Evolutionary conservation across 2,329 filamentous ascomycete genomes (phyloP), one percentile per base, ranked within the genome.

Genomic region (Moelleriella libera): DNA sequence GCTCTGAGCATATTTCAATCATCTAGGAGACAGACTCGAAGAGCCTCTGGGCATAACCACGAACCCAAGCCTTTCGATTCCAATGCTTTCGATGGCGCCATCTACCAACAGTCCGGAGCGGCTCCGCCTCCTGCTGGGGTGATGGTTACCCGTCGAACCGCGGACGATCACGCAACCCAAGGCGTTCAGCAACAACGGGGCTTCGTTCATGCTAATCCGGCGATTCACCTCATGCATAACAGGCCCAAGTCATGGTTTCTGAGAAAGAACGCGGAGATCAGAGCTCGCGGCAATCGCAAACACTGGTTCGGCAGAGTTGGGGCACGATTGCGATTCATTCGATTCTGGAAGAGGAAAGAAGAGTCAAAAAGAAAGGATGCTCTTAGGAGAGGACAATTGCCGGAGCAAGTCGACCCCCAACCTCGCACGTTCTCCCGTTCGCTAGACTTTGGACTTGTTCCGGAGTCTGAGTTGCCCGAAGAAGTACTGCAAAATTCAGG

Each of bases 191-290:
- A 62, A 30, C 57, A 61, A 30, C 63, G 63, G 29, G 51, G 65
- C 5, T 78, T 68, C 52, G 60, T 66, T 1, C 61, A 68, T 44
- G 63, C 76, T 3, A 71, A 81, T 55, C 76, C 75, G 0, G 67
- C 68, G 1, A 64, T 71, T 2, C 70, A 75, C 46, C 71, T 67
- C 60, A 65, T 64, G 1, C 65, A 69, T 43, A 60, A 60, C 2
- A 65, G 65, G 43, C 65, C 70, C 0, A 54, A 66, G 4, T 59
- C 61, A 14, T 79, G 75, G 74, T 61, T 68, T 45, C 57, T 54
- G 11, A 57, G 59, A 12, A 80, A 78, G 50, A 62, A 68, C 34
- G 54, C 57, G 1, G 75, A 80, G 49, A 77, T 80, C 31, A 54
- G 60, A 40, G 58, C 57, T 2, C 70, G 76, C 2, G 69, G 68